phyloP scores from a whole-genome alignment of 2,329 filamentous ascomycete species.

The Arthrocladium fulminans region DNA sequence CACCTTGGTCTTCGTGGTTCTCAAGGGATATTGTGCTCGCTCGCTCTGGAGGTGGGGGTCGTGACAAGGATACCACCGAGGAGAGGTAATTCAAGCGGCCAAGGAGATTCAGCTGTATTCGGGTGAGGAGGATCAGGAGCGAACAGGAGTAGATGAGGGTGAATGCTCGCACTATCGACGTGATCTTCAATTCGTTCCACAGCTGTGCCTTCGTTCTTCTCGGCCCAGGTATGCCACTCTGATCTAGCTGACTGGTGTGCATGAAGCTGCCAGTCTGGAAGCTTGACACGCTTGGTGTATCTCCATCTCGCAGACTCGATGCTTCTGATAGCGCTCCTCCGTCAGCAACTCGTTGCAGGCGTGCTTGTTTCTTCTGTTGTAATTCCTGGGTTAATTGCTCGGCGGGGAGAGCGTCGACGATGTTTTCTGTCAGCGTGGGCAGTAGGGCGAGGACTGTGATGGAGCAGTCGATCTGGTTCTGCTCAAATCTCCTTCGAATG shows the following conservation, averaged over 20 bases:
- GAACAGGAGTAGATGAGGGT: conserved; percentile 86
- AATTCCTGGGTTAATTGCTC: conserved; percentile 89
- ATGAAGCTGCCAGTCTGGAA: conserved; percentile 73
- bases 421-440: conserved; percentile 81
- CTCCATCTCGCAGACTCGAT: conserved; percentile 71
- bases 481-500: conserved; percentile 88
- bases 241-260: conserved; percentile 65
- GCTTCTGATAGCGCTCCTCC: conserved; percentile 50
- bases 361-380: conserved; percentile 80
- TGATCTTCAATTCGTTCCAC: conserved; percentile 93
- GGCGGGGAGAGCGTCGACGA: conserved; percentile 78
- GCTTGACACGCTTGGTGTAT: conserved; percentile 66
- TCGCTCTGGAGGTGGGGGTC: conserved; percentile 51
- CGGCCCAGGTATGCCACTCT: conserved; percentile 34
- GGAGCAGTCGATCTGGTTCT: conserved; percentile 98
- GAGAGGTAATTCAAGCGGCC: conserved; percentile 92
- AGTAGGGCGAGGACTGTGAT: conserved; percentile 95
- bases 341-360: conserved; percentile 32
- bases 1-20: conserved; percentile 85
- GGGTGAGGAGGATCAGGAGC: conserved; percentile 81
- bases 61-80: conserved; percentile 83
- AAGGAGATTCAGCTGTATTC: conserved; percentile 93
- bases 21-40: conserved; percentile 63
- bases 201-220: conserved; percentile 81
- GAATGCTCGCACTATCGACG: conserved; percentile 82